phyloP scores from a whole-genome alignment of 495 filamentous ascomycete genomes.

The Aspergillus kassunensis region DNA sequence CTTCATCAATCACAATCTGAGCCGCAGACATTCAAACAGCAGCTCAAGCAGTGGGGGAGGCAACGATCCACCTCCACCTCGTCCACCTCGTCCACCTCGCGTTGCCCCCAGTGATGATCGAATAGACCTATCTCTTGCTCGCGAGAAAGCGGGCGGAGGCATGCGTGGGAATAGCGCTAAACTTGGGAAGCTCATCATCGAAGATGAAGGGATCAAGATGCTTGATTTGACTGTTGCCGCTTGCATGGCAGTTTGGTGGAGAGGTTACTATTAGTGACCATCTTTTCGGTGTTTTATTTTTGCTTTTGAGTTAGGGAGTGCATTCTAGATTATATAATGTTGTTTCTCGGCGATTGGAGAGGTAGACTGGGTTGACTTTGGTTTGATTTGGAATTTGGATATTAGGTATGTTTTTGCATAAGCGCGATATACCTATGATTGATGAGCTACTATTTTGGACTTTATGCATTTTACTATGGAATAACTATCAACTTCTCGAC shows the following conservation, averaged over 20 bases:
- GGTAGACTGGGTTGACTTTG: neutral
- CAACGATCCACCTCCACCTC: constrained; percentile 1
- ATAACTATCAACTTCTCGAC: too few species aligned
- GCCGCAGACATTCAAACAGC: constrained; percentile 24
- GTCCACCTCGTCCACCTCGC: constrained; percentile 7
- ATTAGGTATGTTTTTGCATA: neutral
- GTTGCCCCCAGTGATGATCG: constrained; percentile 32
- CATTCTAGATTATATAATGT: neutral
- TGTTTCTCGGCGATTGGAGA: neutral
- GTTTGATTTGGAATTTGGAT: neutral
- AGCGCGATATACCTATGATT: neutral
- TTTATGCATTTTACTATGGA: neutral
- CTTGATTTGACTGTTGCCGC: constrained; percentile 86
- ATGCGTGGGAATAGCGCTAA: constrained; percentile 82
- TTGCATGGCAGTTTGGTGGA: constrained; percentile 92
- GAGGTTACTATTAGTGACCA: constrained; percentile 52
- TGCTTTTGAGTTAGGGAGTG: neutral
- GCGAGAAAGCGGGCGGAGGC: constrained; percentile 76
- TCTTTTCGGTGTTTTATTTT: neutral
- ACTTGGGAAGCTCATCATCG: constrained; percentile 86
- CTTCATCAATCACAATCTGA: constrained; percentile 29
- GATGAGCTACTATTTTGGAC: neutral
- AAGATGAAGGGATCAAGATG: constrained; percentile 93
- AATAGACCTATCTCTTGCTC: constrained; percentile 69
- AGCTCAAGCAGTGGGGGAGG: constrained; percentile 25